These are phyloP conservation scores for Oryza nivara DNA, from an alignment of 176 grass and related monocot genomes.

Conservation along the genomic window DNA sequence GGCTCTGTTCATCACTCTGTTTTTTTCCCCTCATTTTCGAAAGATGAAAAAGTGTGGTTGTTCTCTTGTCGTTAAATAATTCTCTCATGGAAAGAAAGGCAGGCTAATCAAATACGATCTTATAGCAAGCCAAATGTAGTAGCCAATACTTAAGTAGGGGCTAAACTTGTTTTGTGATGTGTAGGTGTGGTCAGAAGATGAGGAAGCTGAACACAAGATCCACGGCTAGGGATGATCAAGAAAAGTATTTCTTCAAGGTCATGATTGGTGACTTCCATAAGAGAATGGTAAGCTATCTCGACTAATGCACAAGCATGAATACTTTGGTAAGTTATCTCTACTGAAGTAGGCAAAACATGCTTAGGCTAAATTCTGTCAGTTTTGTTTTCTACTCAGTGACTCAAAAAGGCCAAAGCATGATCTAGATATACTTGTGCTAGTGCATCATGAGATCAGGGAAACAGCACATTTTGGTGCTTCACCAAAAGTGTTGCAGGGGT, in stretches of 20 bases:
- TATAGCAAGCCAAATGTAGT: no score
- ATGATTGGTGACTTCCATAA: background rate
- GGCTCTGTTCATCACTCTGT: background rate
- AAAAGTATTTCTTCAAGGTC: background rate
- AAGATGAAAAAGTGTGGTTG: no score
- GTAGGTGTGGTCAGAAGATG: conserved; percentile 2
- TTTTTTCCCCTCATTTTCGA: no score
- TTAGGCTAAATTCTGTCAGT: background rate
- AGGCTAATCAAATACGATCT: no score
- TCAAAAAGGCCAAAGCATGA: background rate
- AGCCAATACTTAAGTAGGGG: no score
- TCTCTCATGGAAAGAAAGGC: background rate
- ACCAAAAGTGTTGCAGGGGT: no score
- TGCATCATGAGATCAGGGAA: background rate
- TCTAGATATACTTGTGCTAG: background rate
- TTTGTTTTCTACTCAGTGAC: background rate
- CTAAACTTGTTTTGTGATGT: background rate
- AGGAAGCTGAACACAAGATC: background rate
- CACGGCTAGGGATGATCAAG: background rate
- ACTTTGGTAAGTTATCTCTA: background rate
- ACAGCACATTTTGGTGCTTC: background rate
- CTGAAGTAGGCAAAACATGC: background rate
- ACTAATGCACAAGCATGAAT: background rate
- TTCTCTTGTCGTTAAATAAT: background rate
- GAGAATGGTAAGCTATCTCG: background rate